These are phyloP conservation scores for Fusarium pseudograminearum DNA, from an alignment of 2,329 filamentous ascomycete genomes.

Conservation along the genomic window DNA sequence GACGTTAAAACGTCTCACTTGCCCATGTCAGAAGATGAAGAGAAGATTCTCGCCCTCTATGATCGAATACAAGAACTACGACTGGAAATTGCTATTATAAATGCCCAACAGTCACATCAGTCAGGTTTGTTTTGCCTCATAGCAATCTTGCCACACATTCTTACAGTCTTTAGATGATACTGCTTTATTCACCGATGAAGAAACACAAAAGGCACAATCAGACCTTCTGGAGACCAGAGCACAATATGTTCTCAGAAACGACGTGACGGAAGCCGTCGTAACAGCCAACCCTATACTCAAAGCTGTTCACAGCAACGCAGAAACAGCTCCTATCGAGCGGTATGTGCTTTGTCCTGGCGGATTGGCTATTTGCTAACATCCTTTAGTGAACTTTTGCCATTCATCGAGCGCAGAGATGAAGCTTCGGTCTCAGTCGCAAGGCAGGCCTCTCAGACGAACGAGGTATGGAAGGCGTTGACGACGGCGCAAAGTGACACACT, in stretches of 20 bases:
- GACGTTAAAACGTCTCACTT: slow-evolving; percentile 57
- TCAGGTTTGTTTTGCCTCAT: slow-evolving; percentile 49
- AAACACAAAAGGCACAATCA: slow-evolving; percentile 69
- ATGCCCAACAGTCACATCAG: slow-evolving; percentile 57
- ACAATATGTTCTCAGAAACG: slow-evolving; percentile 75
- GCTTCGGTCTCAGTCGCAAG: slow-evolving; percentile 73
- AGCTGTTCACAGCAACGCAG: slow-evolving; percentile 77
- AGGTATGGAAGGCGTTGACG: slow-evolving; percentile 65
- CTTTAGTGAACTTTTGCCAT: slow-evolving; percentile 72
- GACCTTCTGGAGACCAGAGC: slow-evolving; percentile 78
- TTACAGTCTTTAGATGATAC: slow-evolving; percentile 35
- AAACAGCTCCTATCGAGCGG: slow-evolving; percentile 76
- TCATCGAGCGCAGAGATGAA: slow-evolving; percentile 75
- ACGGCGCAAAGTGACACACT: slow-evolving; percentile 70
- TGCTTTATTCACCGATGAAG: slow-evolving; percentile 59
- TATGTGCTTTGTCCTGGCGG: slow-evolving; percentile 52
- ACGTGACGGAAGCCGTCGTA: slow-evolving; percentile 75
- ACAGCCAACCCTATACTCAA: slow-evolving; percentile 81
- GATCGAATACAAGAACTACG: slow-evolving; percentile 78
- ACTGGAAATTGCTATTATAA: slow-evolving; percentile 77
- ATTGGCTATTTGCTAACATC: slow-evolving; percentile 18
- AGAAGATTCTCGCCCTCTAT: slow-evolving; percentile 75
- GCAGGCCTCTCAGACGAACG: slow-evolving; percentile 65
- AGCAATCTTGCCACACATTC: not conserved
- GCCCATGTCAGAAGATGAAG: slow-evolving; percentile 74